Percentiles rank a stretch among this genome's conserved stretches.
Evolutionary conservation across 257 asterid species (phyloP).

Genomic region (Solanum sejunctum): DNA sequence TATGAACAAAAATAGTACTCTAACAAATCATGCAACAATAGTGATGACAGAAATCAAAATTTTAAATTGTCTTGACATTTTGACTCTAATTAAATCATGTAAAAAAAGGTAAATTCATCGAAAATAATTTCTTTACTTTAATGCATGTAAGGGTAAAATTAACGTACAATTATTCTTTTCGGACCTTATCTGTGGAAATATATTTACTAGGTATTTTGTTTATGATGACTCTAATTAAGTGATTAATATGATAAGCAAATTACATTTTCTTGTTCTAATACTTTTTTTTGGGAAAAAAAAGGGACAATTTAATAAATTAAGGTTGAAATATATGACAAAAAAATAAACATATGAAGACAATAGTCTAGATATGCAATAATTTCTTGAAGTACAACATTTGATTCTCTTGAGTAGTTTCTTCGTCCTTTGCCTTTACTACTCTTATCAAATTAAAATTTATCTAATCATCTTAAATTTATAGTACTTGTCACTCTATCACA

Average conservation of each 20-base stretch:
- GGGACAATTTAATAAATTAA: not conserved
- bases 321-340: not conserved
- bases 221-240: not conserved
- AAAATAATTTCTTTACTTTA: not conserved
- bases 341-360: constrained; percentile 9
- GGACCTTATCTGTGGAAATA: not conserved
- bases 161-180: too few species aligned
- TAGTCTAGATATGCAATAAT: constrained; percentile 12
- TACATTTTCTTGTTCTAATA: not conserved
- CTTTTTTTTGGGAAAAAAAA: not conserved
- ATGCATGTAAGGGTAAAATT: too few species aligned
- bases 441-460: not conserved
- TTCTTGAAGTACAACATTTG: not conserved
- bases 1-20: not conserved
- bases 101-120: not conserved
- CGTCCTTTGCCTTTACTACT: not conserved
- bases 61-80: not conserved
- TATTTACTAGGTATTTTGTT: not conserved
- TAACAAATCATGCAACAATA: not conserved
- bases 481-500: not conserved
- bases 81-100: not conserved
- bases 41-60: not conserved
- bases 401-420: not conserved
- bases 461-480: not conserved
- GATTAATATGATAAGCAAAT: not conserved